These are phyloP conservation scores for Apiotrichum siamense DNA, from an alignment of 1,284 basidiomycete species.

Conservation along the genomic window DNA sequence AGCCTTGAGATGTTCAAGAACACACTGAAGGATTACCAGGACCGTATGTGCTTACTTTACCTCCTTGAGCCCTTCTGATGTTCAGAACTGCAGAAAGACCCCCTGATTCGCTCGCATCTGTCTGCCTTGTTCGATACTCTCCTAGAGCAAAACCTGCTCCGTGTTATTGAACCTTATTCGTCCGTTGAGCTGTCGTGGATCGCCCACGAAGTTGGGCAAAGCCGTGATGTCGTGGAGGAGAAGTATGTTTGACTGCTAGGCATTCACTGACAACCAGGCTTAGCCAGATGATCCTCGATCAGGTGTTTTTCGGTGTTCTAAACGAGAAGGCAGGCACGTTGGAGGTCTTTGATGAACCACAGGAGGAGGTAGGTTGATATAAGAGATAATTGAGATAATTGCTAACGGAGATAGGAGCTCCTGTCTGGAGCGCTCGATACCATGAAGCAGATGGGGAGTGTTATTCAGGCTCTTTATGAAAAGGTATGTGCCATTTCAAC, in stretches of 20 bases:
- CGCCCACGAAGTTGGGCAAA: constrained; percentile 82
- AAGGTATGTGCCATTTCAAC: constrained; percentile 57
- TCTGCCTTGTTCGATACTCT: constrained; percentile 90
- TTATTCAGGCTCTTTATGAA: constrained; percentile 84
- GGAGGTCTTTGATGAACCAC: constrained; percentile 77
- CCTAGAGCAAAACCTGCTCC: constrained; percentile 86
- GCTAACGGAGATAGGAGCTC: constrained; percentile 15
- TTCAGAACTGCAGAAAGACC: constrained; percentile 85
- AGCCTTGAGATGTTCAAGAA: constrained; percentile 85
- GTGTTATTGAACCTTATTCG: constrained; percentile 93
- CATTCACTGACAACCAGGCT: constrained; percentile 57
- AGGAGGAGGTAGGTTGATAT: constrained; percentile 66
- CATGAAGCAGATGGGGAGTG: constrained; percentile 80
- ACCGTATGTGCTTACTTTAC: constrained; percentile 55
- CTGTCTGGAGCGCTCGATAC: constrained; percentile 74
- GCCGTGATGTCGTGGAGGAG: constrained; percentile 82
- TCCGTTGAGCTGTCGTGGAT: constrained; percentile 86
- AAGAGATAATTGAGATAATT: not conserved
- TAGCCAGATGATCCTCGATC: constrained; percentile 97
- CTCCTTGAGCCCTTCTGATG: not conserved
- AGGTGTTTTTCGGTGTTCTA: constrained; percentile 85
- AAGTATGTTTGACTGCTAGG: constrained; percentile 59
- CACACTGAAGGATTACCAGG: constrained; percentile 77
- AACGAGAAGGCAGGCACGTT: constrained; percentile 92
- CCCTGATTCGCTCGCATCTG: constrained; percentile 88